Evolutionary conservation across 345 rosid species (phyloP).

Genomic region (Populus euphratica): DNA sequence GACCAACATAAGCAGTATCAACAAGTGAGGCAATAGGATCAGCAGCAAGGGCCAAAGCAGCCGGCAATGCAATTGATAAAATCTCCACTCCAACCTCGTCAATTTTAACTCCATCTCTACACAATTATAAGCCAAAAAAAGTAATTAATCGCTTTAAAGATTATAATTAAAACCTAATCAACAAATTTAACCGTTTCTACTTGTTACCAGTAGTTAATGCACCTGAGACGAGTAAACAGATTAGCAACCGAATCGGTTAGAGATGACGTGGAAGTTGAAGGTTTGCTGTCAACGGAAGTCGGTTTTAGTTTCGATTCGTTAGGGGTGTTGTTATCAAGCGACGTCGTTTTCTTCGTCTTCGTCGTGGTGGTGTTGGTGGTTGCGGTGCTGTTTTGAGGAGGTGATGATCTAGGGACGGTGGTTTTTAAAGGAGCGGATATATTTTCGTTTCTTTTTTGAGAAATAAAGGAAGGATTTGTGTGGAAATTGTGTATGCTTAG

Average conservation of each 20-base stretch:
- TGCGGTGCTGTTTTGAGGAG: constrained; percentile 19
- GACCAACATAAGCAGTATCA: constrained; percentile 88
- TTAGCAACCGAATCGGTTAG: constrained; percentile 15
- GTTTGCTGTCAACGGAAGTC: constrained; percentile 16
- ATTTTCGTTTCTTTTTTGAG: constrained; percentile 3
- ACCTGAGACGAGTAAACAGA: constrained; percentile 31
- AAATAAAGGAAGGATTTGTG: constrained; percentile 4
- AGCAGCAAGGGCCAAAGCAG: constrained; percentile 89
- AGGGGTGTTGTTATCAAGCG: background rate
- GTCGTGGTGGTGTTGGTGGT: constrained; percentile 10
- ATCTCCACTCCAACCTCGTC: constrained; percentile 66
- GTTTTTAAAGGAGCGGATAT: constrained; percentile 25
- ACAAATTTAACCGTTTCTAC: background rate
- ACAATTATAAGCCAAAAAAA: background rate
- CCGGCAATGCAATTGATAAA: constrained; percentile 82
- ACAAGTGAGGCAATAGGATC: constrained; percentile 81
- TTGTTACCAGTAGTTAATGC: background rate
- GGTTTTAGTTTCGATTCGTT: background rate
- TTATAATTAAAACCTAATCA: background rate
- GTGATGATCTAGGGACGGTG: constrained; percentile 20
- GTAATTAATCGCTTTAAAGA: no score
- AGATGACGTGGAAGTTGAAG: constrained; percentile 6
- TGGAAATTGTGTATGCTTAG: constrained; percentile 21
- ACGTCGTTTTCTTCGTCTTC: no score
- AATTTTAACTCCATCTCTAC: constrained; percentile 40